phyloP scores from a whole-genome alignment of 2,329 filamentous ascomycete genomes.

The Phialophora macrospora region DNA sequence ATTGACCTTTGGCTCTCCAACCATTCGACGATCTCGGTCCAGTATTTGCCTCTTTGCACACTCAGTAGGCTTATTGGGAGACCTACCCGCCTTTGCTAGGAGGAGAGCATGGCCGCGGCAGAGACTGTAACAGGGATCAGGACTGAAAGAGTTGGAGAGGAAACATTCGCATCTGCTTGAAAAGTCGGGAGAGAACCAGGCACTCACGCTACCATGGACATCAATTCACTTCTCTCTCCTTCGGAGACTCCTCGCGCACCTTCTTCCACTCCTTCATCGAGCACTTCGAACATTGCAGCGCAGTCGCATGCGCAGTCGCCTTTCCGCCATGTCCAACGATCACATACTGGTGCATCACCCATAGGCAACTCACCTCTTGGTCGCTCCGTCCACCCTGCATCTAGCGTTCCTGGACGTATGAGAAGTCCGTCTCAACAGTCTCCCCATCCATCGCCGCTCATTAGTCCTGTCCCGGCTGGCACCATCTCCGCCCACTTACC shows the following conservation, averaged over 20 bases:
- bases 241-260: slow-evolving; percentile 27
- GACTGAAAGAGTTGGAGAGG: slow-evolving; percentile 27
- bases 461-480: slow-evolving; percentile 47
- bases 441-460: slow-evolving; percentile 47
- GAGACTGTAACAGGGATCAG: background rate
- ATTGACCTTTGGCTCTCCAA: background rate
- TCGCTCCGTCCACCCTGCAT: slow-evolving; percentile 42
- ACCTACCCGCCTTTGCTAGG: slow-evolving; percentile 11
- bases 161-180: slow-evolving; percentile 4
- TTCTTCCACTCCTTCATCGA: slow-evolving; percentile 39
- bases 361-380: slow-evolving; percentile 50
- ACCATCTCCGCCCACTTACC: slow-evolving; percentile 44
- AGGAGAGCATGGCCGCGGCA: slow-evolving; percentile 23
- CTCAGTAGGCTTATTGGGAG: slow-evolving; percentile 2
- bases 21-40: background rate
- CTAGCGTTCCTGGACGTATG: slow-evolving; percentile 44
- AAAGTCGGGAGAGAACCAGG: background rate
- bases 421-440: slow-evolving; percentile 46
- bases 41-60: background rate
- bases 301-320: slow-evolving; percentile 40
- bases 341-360: slow-evolving; percentile 40
- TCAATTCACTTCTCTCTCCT: slow-evolving; percentile 38
- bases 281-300: slow-evolving; percentile 39
- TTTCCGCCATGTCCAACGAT: slow-evolving; percentile 47
- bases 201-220: slow-evolving; percentile 31